phyloP scores from a whole-genome alignment of 1,139 yeast genomes.

The Hyphopichia pseudoburtonii region DNA sequence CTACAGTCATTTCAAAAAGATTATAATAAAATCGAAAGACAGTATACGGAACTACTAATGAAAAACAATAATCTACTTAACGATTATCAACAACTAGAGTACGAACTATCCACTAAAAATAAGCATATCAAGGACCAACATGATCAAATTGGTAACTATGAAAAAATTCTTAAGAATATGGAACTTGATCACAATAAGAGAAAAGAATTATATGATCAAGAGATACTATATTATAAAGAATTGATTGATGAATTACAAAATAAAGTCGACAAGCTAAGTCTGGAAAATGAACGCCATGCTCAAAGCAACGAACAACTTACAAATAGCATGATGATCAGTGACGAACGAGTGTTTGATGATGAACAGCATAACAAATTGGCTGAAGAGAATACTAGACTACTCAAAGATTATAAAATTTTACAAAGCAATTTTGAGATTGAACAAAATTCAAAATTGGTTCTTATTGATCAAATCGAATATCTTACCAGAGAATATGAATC shows the following conservation, averaged over 20 bases:
- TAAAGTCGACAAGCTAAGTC: conserved; percentile 26
- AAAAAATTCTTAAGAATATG: conserved; percentile 18
- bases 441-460: conserved; percentile 49
- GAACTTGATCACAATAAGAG: conserved; percentile 24
- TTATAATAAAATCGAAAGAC: conserved; percentile 21
- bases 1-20: conserved; percentile 11
- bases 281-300: conserved; percentile 15
- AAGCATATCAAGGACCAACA: conserved; percentile 18
- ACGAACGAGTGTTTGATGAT: background rate
- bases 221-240: conserved; percentile 32
- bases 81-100: conserved; percentile 24
- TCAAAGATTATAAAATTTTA: conserved; percentile 38
- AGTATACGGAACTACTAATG: conserved; percentile 28
- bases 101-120: conserved; percentile 20
- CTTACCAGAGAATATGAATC: conserved; percentile 41
- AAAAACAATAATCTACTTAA: conserved; percentile 17
- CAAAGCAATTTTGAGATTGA: conserved; percentile 47
- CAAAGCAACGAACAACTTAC: too few relatives aligned
- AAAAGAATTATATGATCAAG: conserved; percentile 29
- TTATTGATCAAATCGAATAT: conserved; percentile 56
- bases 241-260: conserved; percentile 30
- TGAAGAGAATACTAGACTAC: conserved; percentile 30
- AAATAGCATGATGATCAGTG: background rate
- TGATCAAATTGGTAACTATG: conserved; percentile 19
- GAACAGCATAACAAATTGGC: background rate